A percentile compares a stretch with the other conserved stretches of the same genome.
Evolutionary conservation across 2,329 filamentous ascomycete species (phyloP).

Genomic region (Calycina marina): DNA sequence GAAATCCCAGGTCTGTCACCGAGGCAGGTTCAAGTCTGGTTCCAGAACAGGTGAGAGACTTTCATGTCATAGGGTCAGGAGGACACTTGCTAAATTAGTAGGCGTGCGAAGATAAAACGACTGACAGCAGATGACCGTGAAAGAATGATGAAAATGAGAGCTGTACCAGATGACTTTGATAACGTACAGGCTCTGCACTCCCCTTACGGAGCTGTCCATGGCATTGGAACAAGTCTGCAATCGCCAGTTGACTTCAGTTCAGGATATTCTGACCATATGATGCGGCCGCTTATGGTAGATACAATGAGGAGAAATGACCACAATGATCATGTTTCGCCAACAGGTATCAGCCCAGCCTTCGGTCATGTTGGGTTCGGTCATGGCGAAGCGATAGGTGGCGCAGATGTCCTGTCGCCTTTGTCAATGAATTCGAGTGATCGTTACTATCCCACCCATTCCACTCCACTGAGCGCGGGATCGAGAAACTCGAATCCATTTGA

Average conservation of each 20-base stretch:
- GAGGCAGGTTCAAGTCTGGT: constrained; percentile 94
- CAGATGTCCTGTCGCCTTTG: constrained; percentile 43
- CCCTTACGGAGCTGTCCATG: constrained; percentile 41
- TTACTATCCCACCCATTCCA: constrained; percentile 34
- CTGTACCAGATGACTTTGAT: constrained; percentile 56
- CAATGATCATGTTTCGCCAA: constrained; percentile 52
- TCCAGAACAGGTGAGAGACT: constrained; percentile 75
- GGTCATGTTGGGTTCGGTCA: constrained; percentile 51
- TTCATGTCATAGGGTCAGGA: constrained; percentile 1
- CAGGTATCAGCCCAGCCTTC: constrained; percentile 52
- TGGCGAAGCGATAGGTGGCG: constrained; percentile 31
- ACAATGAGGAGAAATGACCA: constrained; percentile 45
- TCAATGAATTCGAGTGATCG: constrained; percentile 40
- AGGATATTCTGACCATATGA: constrained; percentile 39
- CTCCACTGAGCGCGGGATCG: constrained; percentile 32
- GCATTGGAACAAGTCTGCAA: constrained; percentile 21
- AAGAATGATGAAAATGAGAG: constrained; percentile 57
- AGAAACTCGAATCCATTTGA: constrained; percentile 38
- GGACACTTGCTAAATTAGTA: constrained; percentile 20
- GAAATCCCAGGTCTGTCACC: constrained; percentile 88
- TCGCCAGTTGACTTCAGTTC: constrained; percentile 24
- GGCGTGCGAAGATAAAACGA: constrained; percentile 58
- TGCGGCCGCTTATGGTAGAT: constrained; percentile 53
- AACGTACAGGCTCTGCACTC: constrained; percentile 55
- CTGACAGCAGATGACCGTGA: constrained; percentile 56